Conservation (phyloP, 352 stramenopile species). For the Pythium folliculosum region DNA sequence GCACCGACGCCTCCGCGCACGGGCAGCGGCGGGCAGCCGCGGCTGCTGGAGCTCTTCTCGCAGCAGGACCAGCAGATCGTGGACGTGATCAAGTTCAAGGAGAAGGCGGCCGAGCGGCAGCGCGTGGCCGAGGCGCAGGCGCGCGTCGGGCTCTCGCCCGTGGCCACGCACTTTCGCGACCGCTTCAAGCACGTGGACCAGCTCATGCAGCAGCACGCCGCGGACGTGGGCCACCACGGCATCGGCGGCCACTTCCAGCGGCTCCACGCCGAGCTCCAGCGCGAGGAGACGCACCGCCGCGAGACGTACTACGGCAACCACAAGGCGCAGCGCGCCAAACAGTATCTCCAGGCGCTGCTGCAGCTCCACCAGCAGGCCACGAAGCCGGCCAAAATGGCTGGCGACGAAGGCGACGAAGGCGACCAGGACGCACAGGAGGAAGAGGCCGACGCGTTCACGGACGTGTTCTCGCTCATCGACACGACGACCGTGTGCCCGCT, state of each 20-base stretch:
- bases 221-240: constrained; percentile 31
- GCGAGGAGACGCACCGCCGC: constrained; percentile 24
- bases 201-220: constrained; percentile 45
- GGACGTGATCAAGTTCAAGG: constrained; percentile 65
- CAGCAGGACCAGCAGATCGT: constrained; percentile 58
- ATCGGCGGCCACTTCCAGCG: constrained; percentile 70
- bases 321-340: constrained; percentile 1
- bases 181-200: constrained; percentile 65
- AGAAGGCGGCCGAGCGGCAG: constrained; percentile 44
- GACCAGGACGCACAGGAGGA: constrained; percentile 6
- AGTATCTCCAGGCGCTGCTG: constrained; percentile 10
- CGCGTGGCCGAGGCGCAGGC: constrained; percentile 42
- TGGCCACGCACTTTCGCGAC: constrained; percentile 57
- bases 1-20: neutral
- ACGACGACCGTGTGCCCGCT: constrained; percentile 32
- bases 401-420: neutral
- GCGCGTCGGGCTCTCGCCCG: constrained; percentile 42
- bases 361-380: neutral
- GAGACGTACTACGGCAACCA: constrained; percentile 6
- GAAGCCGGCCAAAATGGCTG: no score
- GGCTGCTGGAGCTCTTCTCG: constrained; percentile 51
- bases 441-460: constrained; percentile 17
- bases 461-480: constrained; percentile 13
- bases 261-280: constrained; percentile 49
- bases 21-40: constrained; percentile 14